These are phyloP conservation scores for Chlorociboria aeruginascens DNA, from an alignment of 495 filamentous ascomycete genomes.

Conservation along the genomic window DNA sequence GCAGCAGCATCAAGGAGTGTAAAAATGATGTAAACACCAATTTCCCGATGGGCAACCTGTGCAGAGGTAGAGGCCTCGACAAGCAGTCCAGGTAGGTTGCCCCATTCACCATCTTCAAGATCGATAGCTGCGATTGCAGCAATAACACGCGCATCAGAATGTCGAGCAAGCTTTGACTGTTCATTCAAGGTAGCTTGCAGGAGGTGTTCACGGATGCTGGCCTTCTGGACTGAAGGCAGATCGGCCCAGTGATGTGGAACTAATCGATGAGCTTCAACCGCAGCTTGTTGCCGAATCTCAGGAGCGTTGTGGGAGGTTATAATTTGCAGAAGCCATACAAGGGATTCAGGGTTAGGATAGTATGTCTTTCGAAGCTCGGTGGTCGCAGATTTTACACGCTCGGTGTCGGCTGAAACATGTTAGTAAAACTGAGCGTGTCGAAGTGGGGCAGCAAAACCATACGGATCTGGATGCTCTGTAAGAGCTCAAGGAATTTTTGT, in stretches of 20 bases:
- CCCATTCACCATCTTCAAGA: slow-evolving; percentile 78
- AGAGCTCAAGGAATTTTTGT: slow-evolving; percentile 58
- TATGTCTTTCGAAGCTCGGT: slow-evolving; percentile 79
- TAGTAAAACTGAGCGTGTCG: slow-evolving; percentile 4
- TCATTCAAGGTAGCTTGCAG: slow-evolving; percentile 74
- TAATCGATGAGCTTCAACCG: slow-evolving; percentile 72
- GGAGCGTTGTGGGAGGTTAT: slow-evolving; percentile 59
- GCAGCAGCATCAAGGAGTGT: slow-evolving; percentile 80
- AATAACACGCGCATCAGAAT: slow-evolving; percentile 80
- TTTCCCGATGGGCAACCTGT: slow-evolving; percentile 70
- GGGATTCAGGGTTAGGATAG: slow-evolving; percentile 72
- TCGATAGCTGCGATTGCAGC: slow-evolving; percentile 78
- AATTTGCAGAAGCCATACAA: slow-evolving; percentile 75
- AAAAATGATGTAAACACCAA: slow-evolving; percentile 85
- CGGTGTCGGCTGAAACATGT: slow-evolving; percentile 50
- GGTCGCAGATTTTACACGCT: slow-evolving; percentile 81
- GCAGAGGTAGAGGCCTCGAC: slow-evolving; percentile 57
- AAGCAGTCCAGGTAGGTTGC: slow-evolving; percentile 63
- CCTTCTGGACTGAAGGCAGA: slow-evolving; percentile 53
- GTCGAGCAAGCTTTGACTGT: slow-evolving; percentile 58
- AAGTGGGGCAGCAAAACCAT: slow-evolving; percentile 24
- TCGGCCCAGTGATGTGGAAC: slow-evolving; percentile 75
- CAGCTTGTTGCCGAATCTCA: slow-evolving; percentile 74
- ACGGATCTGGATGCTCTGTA: slow-evolving; percentile 67
- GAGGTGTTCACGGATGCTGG: slow-evolving; percentile 65